phyloP scores from a whole-genome alignment of 495 filamentous ascomycete species.

The Apodospora peruviana region DNA sequence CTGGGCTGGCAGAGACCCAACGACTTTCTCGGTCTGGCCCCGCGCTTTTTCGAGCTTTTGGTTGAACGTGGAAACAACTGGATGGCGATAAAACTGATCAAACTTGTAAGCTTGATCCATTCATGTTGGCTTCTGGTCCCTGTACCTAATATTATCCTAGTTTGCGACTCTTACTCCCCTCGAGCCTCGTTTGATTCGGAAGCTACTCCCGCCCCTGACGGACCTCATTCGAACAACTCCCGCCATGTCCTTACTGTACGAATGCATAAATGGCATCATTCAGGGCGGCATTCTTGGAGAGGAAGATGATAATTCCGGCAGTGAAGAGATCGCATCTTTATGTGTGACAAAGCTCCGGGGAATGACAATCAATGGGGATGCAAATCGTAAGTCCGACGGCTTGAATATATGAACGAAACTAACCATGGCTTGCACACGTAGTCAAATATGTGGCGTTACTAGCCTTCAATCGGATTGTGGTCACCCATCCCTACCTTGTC shows the following conservation, averaged over 20 bases:
- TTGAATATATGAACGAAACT: background rate
- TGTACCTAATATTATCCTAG: slow-evolving; percentile 41
- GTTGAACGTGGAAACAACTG: slow-evolving; percentile 96
- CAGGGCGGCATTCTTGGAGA: slow-evolving; percentile 88
- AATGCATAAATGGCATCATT: slow-evolving; percentile 97
- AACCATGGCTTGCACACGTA: slow-evolving; percentile 20
- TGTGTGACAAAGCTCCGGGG: slow-evolving; percentile 89
- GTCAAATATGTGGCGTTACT: slow-evolving; percentile 97
- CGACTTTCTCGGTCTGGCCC: slow-evolving; percentile 89
- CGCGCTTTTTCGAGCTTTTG: slow-evolving; percentile 83
- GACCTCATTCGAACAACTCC: slow-evolving; percentile 89
- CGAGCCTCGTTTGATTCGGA: slow-evolving; percentile 84
- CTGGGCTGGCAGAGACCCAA: slow-evolving; percentile 88
- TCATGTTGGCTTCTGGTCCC: background rate
- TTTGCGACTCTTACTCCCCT: slow-evolving; percentile 93
- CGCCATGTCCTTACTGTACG: slow-evolving; percentile 94
- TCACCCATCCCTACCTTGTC: slow-evolving; percentile 79
- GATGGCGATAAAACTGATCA: slow-evolving; percentile 99
- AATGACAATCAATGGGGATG: slow-evolving; percentile 90
- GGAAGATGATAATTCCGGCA: slow-evolving; percentile 66
- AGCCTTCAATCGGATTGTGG: slow-evolving; percentile 90
- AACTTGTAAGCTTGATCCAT: slow-evolving; percentile 57
- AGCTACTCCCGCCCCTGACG: slow-evolving; percentile 89
- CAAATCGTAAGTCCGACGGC: slow-evolving; percentile 63
- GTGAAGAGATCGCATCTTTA: slow-evolving; percentile 87